A percentile compares a stretch with the other conserved stretches of the same genome.
phyloP scores from a whole-genome alignment of 345 rosid genomes.

The Arabis alpina region DNA sequence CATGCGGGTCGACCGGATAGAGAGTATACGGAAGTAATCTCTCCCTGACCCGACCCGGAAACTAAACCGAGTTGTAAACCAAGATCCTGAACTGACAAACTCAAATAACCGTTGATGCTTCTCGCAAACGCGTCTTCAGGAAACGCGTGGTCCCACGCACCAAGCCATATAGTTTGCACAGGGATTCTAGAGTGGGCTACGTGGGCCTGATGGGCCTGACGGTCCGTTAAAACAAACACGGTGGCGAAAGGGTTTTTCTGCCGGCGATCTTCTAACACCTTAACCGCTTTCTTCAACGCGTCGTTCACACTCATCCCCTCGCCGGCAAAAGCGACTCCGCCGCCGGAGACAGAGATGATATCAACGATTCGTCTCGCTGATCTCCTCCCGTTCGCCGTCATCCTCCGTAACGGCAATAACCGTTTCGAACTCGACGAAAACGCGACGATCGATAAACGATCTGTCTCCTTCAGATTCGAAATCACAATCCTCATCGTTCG shows the following conservation, averaged over 20 bases:
- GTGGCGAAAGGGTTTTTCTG: constrained; percentile 66
- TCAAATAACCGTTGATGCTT: constrained; percentile 49
- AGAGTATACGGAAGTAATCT: constrained; percentile 65
- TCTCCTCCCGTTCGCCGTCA: constrained; percentile 74
- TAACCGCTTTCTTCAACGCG: constrained; percentile 86
- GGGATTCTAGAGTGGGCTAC: constrained; percentile 45
- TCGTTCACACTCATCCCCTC: constrained; percentile 65
- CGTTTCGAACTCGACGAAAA: constrained; percentile 76
- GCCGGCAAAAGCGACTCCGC: constrained; percentile 53
- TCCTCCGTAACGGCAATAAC: constrained; percentile 64
- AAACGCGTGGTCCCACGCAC: constrained; percentile 45
- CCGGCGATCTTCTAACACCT: constrained; percentile 86
- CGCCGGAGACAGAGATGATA: constrained; percentile 40
- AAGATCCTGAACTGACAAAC: constrained; percentile 68
- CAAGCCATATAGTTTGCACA: constrained; percentile 56
- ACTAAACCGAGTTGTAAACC: constrained; percentile 62
- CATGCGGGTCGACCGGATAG: constrained; percentile 53
- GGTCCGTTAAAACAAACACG: constrained; percentile 64
- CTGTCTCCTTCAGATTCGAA: constrained; percentile 59
- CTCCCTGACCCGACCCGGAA: constrained; percentile 68
- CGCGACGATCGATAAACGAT: constrained; percentile 81
- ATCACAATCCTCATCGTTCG: constrained; percentile 65
- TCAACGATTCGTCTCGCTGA: constrained; percentile 71
- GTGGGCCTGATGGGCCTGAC: constrained; percentile 42
- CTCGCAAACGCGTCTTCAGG: constrained; percentile 54